phyloP scores from a whole-genome alignment of 2,329 filamentous ascomycete species.

The Colletotrichum cuscutae region DNA sequence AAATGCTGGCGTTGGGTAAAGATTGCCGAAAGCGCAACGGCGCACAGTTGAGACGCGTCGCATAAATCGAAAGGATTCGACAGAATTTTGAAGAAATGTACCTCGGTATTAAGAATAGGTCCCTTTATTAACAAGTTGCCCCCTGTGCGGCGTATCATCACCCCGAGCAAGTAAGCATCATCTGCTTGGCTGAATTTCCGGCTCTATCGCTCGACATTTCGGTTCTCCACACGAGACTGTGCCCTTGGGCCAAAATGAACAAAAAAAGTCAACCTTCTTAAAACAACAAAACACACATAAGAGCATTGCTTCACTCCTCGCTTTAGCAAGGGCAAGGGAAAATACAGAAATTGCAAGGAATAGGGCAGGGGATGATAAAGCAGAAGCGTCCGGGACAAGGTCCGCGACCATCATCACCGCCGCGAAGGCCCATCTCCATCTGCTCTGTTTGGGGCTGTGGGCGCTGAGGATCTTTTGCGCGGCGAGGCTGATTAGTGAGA shows the following conservation, averaged over 20 bases:
- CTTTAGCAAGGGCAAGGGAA: slow-evolving; percentile 41
- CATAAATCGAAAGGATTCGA: background rate
- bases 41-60: background rate
- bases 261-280: background rate
- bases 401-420: background rate
- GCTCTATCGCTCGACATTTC: background rate
- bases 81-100: background rate
- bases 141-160: background rate
- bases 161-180: background rate
- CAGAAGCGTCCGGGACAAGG: slow-evolving; percentile 49
- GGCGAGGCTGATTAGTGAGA: background rate
- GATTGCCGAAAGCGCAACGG: background rate
- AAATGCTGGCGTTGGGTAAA: background rate
- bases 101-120: background rate
- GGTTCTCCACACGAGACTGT: background rate
- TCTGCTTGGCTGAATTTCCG: background rate
- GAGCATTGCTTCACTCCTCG: background rate
- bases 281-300: background rate
- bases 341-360: slow-evolving; percentile 49
- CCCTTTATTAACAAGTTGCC: background rate
- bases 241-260: background rate
- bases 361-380: slow-evolving; percentile 49
- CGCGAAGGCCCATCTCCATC: background rate
- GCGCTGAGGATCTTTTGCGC: background rate
- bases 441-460: background rate